A percentile compares a stretch with the other conserved stretches of the same genome.
Evolutionary conservation across 2,329 filamentous ascomycete genomes (phyloP).

Genomic region (Fusarium longipes): DNA sequence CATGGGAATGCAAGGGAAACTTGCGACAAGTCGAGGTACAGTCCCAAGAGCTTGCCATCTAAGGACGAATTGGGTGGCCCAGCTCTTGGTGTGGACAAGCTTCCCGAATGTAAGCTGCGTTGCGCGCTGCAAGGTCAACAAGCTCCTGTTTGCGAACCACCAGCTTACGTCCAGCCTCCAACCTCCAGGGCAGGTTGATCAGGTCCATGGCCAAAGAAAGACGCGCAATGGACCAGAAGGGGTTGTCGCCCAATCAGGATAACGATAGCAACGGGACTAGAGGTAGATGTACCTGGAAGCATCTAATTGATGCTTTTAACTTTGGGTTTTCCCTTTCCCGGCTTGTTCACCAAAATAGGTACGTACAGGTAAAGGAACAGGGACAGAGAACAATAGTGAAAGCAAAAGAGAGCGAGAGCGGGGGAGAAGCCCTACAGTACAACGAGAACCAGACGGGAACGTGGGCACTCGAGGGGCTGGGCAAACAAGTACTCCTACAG

Average conservation of each 20-base stretch:
- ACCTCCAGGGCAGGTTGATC: conserved; percentile 28
- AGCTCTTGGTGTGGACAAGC: conserved; percentile 36
- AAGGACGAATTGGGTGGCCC: conserved; percentile 34
- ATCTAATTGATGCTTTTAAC: conserved; percentile 12
- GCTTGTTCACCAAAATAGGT: conserved; percentile 9
- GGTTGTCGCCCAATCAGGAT: conserved; percentile 23
- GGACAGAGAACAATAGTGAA: neutral
- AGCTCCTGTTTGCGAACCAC: conserved; percentile 27
- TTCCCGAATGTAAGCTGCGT: conserved; percentile 32
- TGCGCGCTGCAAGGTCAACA: conserved; percentile 17
- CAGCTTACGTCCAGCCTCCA: neutral
- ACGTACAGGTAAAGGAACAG: neutral
- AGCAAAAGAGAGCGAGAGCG: conserved; percentile 2
- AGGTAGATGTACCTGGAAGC: conserved; percentile 21
- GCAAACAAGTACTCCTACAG: conserved; percentile 24
- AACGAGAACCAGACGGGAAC: conserved; percentile 6
- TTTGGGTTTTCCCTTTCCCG: conserved; percentile 31
- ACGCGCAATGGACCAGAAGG: conserved; percentile 32
- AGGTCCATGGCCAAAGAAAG: conserved; percentile 17
- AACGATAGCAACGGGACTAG: neutral
- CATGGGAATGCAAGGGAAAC: conserved; percentile 35
- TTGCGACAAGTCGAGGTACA: conserved; percentile 28
- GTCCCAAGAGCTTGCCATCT: conserved; percentile 38
- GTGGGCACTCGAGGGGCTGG: conserved; percentile 33
- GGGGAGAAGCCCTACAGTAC: neutral